Conservation (phyloP, 805 yeast genomes). For the Teunomyces aglyptinius region DNA sequence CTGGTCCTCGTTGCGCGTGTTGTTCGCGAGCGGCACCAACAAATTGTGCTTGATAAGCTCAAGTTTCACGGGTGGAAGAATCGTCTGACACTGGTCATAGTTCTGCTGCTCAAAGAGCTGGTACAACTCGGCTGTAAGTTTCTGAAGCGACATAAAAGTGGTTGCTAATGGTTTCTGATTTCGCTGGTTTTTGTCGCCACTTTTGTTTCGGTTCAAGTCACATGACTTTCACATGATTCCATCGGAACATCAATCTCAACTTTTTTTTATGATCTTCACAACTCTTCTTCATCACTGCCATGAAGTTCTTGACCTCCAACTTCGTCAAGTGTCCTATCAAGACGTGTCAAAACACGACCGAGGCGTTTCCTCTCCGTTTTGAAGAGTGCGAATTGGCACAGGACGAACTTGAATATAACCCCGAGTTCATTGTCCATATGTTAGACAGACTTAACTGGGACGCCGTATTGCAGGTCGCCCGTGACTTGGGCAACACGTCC, state of each 20-base stretch:
- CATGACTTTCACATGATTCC: background rate
- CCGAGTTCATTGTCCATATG: constrained; percentile 74
- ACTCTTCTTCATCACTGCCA: constrained; percentile 21
- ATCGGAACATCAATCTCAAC: background rate
- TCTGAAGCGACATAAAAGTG: constrained; percentile 55
- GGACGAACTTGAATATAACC: constrained; percentile 78
- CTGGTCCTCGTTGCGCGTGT: constrained; percentile 37
- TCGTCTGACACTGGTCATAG: constrained; percentile 55
- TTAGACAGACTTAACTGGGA: constrained; percentile 85
- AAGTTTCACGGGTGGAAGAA: constrained; percentile 72
- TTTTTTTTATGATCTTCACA: background rate
- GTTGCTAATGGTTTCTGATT: background rate
- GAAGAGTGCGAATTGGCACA: constrained; percentile 66
- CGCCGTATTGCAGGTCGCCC: constrained; percentile 75
- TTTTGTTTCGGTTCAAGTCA: background rate
- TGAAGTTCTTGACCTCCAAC: constrained; percentile 95
- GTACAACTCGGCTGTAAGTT: constrained; percentile 68
- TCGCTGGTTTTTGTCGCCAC: background rate
- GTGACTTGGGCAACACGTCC: constrained; percentile 48
- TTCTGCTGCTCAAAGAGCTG: constrained; percentile 60
- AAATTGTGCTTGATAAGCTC: constrained; percentile 76
- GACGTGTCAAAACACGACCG: constrained; percentile 68
- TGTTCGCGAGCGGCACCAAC: constrained; percentile 57
- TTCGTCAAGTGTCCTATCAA: constrained; percentile 92
- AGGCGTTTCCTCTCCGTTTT: constrained; percentile 79